Evolutionary conservation across 2,329 filamentous ascomycete genomes (phyloP), one percentile per base, ranked within the genome.

Genomic region (Fusarium agapanthi): DNA sequence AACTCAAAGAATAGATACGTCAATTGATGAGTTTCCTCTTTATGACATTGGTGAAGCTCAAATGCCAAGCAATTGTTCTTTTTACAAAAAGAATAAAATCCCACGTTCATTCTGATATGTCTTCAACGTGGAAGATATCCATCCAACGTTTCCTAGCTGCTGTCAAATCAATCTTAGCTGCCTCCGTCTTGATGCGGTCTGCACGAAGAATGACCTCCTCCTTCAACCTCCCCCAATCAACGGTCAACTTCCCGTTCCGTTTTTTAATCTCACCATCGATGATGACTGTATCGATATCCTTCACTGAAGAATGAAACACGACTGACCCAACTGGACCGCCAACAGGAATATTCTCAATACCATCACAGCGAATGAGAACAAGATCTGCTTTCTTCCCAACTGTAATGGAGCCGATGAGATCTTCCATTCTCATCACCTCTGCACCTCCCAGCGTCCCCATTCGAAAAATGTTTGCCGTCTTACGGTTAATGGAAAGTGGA

Each of bases 341-440:
- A 3, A 32, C 24, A 2, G 55, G 43, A 20, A 3, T 28, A 20
- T 48, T 58, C 20, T 50, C 55, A 26, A 58, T 50, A 14, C 32
- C 34, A 16, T 50, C 43, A 8, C 34, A 26, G 0, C 56, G 43
- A 4, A 50, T 15, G 5, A 48, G 43, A 8, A 48, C 12, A 32
- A 59, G 32, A 18, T 59, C 56, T 15, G 43, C 43, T 13, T 59
- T 50, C 34, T 50, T 59, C 11, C 56, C 43, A 10, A 59, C 34
- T 6, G 56, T 16, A 18, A 50, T 38, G 6, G 56, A 59, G 2
- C 56, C 43, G 5, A 50, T 24, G 13, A 59, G 26, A 3, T 32
- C n/a, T 8, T 32, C 43, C 26, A 59, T 18, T 59, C 34, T 38
- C 22, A 59, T 38, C 5, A 38, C 56, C 34, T 59, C 43, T 10